phyloP scores from a whole-genome alignment of 2,329 filamentous ascomycete genomes.

The Phoma sp. region DNA sequence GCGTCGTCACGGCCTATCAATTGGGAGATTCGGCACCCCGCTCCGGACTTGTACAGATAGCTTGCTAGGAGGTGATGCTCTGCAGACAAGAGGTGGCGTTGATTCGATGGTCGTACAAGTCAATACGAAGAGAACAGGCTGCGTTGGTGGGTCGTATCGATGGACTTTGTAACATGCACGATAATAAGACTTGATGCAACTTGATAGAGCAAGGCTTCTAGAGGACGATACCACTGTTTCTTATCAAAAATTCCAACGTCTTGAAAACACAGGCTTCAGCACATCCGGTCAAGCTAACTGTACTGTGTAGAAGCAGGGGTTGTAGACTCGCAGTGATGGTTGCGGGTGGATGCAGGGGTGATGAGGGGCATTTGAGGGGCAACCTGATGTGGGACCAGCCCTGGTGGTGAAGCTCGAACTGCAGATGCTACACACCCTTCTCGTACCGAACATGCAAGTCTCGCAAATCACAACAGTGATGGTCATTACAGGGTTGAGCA shows the following conservation, averaged over 20 bases:
- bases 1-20: background rate
- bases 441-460: background rate
- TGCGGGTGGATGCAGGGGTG: conserved; percentile 6
- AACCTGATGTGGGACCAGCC: conserved; percentile 3
- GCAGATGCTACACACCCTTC: background rate
- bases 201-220: too few species aligned
- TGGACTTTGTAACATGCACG: too few species aligned
- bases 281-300: too few species aligned
- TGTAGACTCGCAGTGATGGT: background rate
- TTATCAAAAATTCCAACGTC: too few species aligned
- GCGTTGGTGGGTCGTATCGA: too few species aligned
- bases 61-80: background rate
- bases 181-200: too few species aligned
- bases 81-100: background rate
- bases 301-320: too few species aligned
- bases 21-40: conserved; percentile 2
- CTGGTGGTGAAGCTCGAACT: background rate
- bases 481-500: background rate
- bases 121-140: too few species aligned
- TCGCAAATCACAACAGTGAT: background rate
- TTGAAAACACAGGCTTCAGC: too few species aligned
- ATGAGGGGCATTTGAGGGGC: conserved; percentile 7
- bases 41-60: background rate
- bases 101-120: too few species aligned
- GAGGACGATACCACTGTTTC: too few species aligned